Evolutionary conservation across 2,329 filamentous ascomycete species (phyloP), one percentile per base, ranked within the genome.

Genomic region (Tolypocladium cylindrosporum): DNA sequence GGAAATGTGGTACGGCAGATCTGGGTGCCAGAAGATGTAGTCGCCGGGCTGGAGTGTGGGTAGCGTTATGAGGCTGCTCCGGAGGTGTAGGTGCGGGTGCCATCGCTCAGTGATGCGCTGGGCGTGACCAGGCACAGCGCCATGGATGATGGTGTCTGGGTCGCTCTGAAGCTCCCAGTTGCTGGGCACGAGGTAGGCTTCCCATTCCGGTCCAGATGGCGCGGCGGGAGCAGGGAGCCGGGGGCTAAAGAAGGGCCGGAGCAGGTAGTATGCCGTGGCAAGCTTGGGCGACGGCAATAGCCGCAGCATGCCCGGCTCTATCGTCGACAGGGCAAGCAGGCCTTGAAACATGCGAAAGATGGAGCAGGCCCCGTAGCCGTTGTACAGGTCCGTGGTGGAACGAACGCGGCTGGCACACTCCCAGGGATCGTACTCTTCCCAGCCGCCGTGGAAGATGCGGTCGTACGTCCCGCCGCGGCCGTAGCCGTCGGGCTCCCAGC

Each of bases 241-340:
- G 24, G 79, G 71, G 55, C 72, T 73, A 68, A 83, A 83, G 66
- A 83, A 82, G 5, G 79, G 80, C 2, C 80, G 74, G 2, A 94
- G 79, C 0, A 94, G 79, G 62, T 86, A 87, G 71, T 94, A 94
- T 2, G 89, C 86, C 0, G 89, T 92, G 19, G 88, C 85, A 57
- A 88, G 82, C 56, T 80, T 79, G 0, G 90, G 89, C 61, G 90
- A 91, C 1, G 92, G 86, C 21, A 87, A 79, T 16, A 94, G 74
- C 0, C 87, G 89, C 8, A 89, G 87, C 70, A 91, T 86, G 24
- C 81, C 82, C 0, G 88, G 86, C 1, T 81, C 82, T 42, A 82
- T 78, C 16, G 76, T 76, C 14, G 78, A 81, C 50, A 83, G 72
- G 4, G 80, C 80, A 7, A 83, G 69, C 54, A 83, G 77, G 56